Conservation (phyloP, 495 filamentous ascomycete genomes). For the Cairneyella variabilis region DNA sequence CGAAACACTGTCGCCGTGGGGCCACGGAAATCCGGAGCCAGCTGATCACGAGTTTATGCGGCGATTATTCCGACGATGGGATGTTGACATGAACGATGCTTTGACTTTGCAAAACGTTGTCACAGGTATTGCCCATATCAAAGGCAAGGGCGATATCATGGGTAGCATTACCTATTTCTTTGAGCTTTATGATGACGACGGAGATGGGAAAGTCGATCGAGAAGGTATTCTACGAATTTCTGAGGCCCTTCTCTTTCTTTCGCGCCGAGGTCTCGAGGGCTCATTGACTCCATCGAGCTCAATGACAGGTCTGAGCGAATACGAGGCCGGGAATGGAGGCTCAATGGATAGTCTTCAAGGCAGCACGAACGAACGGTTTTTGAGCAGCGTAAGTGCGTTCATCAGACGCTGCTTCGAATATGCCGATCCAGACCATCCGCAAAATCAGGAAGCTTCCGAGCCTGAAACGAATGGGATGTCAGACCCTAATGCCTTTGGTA, state of each 20-base stretch:
- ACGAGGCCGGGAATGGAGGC: slow-evolving; percentile 26
- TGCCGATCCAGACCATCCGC: slow-evolving; percentile 84
- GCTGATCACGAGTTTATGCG: slow-evolving; percentile 95
- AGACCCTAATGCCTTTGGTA: slow-evolving; percentile 59
- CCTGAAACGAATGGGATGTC: slow-evolving; percentile 30
- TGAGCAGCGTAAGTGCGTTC: slow-evolving; percentile 90
- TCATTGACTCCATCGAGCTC: slow-evolving; percentile 51
- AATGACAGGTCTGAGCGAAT: slow-evolving; percentile 32
- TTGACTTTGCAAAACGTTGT: slow-evolving; percentile 88
- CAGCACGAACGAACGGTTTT: slow-evolving; percentile 65
- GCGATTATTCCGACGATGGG: slow-evolving; percentile 85
- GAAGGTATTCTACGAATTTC: slow-evolving; percentile 95
- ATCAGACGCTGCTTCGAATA: slow-evolving; percentile 97
- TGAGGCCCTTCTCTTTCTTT: slow-evolving; percentile 90
- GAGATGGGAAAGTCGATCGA: slow-evolving; percentile 89
- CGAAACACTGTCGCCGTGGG: slow-evolving; percentile 64
- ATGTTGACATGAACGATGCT: slow-evolving; percentile 66
- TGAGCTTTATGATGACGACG: slow-evolving; percentile 89
- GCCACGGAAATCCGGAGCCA: slow-evolving; percentile 67
- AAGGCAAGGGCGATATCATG: slow-evolving; percentile 94
- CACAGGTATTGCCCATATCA: slow-evolving; percentile 81
- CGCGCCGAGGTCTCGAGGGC: slow-evolving; percentile 77
- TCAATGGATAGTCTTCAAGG: slow-evolving; percentile 18
- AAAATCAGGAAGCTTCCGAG: slow-evolving; percentile 22
- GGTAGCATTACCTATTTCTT: slow-evolving; percentile 96